Base-by-base conservation (phyloP, 106 monocot species). In the Vanilla planifolia region DNA sequence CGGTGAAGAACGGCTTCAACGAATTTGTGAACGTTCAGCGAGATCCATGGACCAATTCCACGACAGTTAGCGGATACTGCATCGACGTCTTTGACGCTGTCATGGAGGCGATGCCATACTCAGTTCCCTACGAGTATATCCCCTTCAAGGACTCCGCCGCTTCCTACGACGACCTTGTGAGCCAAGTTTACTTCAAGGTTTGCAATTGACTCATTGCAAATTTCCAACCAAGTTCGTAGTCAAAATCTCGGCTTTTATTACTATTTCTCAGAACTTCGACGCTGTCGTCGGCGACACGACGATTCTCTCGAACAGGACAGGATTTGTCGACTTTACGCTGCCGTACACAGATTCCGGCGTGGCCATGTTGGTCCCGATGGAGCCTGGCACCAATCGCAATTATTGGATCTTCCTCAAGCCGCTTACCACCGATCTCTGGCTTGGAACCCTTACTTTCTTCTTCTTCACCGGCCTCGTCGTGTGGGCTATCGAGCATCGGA, bases 21-120 rank as follows among this genome's bases (percentile, higher is more conserved):
- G 23, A 82, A 28, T 77, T 69, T 8, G 61, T 77, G 27, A 59
- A 48, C 0, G 44, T 61, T 0, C 26, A 47, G 0, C 26, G 21
- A 41, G 64, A 82, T 61, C 40, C 43, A 0, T 7, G 14, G 15
- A 77, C 67, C 1, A 72, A 72, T 19, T 20, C 29, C 29, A 45
- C 52, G 0, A 73, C 22, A 5, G 67, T 48, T 0, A 65, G n/a
- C 19, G 77, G 77, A 0, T 77, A 39, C 64, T 62, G 68, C 59
- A 57, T 82, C 43, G 82, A 82, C 15, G 68, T 82, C 3, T 82
- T 82, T 37, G 69, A 82, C 9, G 69, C 64, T 9, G 77, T 68
- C 0, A 33, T 77, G 16, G 9, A 64, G 9, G 25, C 6, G 5
- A 20, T 77, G 59, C 77, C 73, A 0, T 82, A 73, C 59, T 39